Conservation (phyloP, 345 rosid species). For the Rhizophora apiculata region DNA sequence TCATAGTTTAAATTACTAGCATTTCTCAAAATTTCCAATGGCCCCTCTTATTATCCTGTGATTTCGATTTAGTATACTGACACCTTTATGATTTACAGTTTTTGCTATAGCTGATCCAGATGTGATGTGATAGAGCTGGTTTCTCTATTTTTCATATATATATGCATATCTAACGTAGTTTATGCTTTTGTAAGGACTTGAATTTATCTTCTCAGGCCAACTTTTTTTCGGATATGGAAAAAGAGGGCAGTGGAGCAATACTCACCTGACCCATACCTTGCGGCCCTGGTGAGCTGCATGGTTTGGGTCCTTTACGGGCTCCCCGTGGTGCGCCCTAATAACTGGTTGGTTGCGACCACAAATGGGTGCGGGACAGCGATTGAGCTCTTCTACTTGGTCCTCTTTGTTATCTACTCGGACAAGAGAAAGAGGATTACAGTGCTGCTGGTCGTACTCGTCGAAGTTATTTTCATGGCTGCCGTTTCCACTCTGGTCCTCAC, state of each 20-base stretch:
- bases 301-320: constrained; percentile 82
- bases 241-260: constrained; percentile 71
- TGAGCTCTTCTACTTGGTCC: constrained; percentile 46
- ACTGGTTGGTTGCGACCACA: constrained; percentile 64
- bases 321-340: constrained; percentile 71
- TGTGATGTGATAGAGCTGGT: background rate
- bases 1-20: too few relatives aligned
- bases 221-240: constrained; percentile 64
- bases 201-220: constrained; percentile 52
- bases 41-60: too few relatives aligned
- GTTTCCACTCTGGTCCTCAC: constrained; percentile 43
- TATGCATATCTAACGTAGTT: background rate
- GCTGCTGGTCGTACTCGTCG: constrained; percentile 24
- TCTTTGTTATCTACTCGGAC: constrained; percentile 43
- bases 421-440: constrained; percentile 40
- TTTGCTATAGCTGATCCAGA: too few relatives aligned
- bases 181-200: background rate
- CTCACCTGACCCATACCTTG: constrained; percentile 72
- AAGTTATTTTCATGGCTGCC: constrained; percentile 35
- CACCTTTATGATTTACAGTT: too few relatives aligned
- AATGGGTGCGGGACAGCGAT: constrained; percentile 63
- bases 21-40: too few relatives aligned
- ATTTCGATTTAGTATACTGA: too few relatives aligned
- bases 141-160: background rate
- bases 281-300: constrained; percentile 72